Base-by-base conservation (phyloP, 768 basidiomycete genomes). In the Termitomyces sp. region DNA sequence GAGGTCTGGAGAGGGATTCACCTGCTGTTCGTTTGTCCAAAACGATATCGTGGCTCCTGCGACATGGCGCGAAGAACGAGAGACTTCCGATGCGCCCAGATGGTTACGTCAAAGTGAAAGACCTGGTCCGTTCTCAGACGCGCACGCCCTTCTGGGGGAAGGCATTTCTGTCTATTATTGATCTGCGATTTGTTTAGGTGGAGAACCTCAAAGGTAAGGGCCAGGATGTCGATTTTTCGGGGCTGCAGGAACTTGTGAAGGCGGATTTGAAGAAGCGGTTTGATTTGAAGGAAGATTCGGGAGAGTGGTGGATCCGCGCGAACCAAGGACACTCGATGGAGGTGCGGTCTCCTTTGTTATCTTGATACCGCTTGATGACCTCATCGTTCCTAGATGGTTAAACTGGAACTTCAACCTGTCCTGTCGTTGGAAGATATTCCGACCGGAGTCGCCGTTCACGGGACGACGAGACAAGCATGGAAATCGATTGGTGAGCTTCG, bases 301-400 rank as follows among this genome's bases (percentile, higher is more conserved):
- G 77, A 9, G 67, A 76, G n/a, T 90, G 90, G 89, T 91, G 87
- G 86, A 92, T 95, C 61, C 79, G 88, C 35, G 94, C 94, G 8
- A 93, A 91, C 63, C 94, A 95, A 69, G 94, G 94, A 0, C 94
- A 95, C 72, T 89, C 91, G 0, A 75, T 96, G 45, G 81, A 86
- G 78, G 93, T 86, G 58, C 25, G 75, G 59, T 41, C 39, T 23
- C n/a, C n/a, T n/a, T 51, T 25, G 12, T 51, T 17, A 10, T 39
- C 5, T 42, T 5, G n/a, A n/a, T n/a, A 16, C 21, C 5, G 25
- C 19, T 46, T 32, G 21, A 8, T 21, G 14, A 12, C 27, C 34
- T 40, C 21, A 16, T 17, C 27, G 8, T 10, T 45, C n/a, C 25
- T 59, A 94, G 92, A 73, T 78, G 0, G 78, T 93, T n/a, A 74